Evolutionary conservation across 306 rosid genomes (phyloP).

Genomic region (Gleditsia sinensis): DNA sequence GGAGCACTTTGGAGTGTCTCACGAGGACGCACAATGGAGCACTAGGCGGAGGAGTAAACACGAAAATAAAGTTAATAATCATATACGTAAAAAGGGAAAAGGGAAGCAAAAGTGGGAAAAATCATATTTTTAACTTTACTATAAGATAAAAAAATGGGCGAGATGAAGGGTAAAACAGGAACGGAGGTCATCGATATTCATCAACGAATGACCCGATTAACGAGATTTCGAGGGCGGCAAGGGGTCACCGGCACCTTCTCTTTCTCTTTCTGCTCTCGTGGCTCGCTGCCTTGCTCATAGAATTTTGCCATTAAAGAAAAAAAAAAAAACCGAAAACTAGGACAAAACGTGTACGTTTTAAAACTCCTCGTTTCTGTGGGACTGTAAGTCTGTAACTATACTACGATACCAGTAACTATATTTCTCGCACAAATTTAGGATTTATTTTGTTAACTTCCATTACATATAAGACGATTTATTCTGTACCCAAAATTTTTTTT

Average conservation of each 20-base stretch:
- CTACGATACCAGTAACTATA: no score
- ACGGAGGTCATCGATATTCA: constrained; percentile 31
- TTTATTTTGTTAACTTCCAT: no score
- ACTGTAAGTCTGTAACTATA: no score
- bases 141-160: neutral
- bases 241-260: constrained; percentile 7
- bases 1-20: constrained; percentile 40
- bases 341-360: neutral
- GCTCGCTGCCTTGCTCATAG: neutral
- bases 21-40: constrained; percentile 8
- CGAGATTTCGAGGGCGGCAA: constrained; percentile 51
- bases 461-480: no score
- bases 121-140: constrained; percentile 1
- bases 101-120: neutral
- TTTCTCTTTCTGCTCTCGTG: constrained; percentile 22
- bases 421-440: no score
- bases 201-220: constrained; percentile 56
- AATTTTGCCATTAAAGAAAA: neutral
- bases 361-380: neutral
- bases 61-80: constrained; percentile 20
- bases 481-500: no score
- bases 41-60: constrained; percentile 18
- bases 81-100: neutral
- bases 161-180: constrained; percentile 51
- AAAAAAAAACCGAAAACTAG: neutral